These are phyloP conservation scores for Scleroderma citrinum DNA, from an alignment of 768 basidiomycete genomes.

Conservation along the genomic window DNA sequence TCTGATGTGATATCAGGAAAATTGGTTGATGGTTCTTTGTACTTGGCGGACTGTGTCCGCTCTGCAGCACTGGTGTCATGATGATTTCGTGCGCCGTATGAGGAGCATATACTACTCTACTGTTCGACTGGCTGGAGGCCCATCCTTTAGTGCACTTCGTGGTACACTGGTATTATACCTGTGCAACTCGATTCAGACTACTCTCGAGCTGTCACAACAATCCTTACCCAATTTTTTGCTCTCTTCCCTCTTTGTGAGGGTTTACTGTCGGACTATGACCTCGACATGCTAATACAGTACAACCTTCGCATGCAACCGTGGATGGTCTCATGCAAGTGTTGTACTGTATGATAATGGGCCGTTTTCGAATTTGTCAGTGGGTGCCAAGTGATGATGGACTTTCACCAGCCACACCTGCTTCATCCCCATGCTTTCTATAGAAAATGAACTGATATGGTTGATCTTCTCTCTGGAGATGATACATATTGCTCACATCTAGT, in stretches of 20 bases:
- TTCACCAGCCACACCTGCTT: no score
- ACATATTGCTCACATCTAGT: no score
- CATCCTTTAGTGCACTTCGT: conserved; percentile 19
- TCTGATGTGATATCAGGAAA: no score
- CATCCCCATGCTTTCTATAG: no score
- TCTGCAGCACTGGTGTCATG: neutral
- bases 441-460: no score
- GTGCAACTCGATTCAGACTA: conserved; percentile 21
- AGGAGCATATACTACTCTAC: neutral
- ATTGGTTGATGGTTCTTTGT: neutral
- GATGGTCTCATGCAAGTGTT: neutral
- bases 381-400: no score
- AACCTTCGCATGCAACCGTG: neutral
- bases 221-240: conserved; percentile 5
- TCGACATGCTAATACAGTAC: no score
- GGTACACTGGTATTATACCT: conserved; percentile 5
- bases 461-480: no score
- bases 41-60: neutral
- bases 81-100: neutral
- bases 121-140: neutral
- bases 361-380: no score
- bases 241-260: conserved; percentile 1
- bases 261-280: neutral
- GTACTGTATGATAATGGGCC: neutral
- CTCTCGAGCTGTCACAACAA: conserved; percentile 9